These are phyloP conservation scores for Wickerhamiella dianesei DNA, from an alignment of 805 yeast genomes.

Conservation along the genomic window DNA sequence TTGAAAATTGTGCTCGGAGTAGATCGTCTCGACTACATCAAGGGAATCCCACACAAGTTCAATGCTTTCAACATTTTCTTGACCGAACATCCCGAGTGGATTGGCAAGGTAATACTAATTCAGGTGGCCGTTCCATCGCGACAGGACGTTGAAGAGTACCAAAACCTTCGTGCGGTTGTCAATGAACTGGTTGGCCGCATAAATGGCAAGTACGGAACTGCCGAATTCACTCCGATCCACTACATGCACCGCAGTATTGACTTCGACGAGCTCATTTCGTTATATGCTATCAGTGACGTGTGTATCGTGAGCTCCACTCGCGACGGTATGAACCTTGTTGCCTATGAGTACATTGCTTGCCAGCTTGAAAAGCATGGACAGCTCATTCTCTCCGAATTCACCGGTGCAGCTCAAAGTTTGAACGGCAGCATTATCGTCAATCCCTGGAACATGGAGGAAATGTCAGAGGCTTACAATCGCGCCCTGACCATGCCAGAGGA, in stretches of 20 bases:
- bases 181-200: constrained; percentile 94
- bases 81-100: constrained; percentile 93
- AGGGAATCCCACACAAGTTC: constrained; percentile 94
- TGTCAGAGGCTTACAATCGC: constrained; percentile 73
- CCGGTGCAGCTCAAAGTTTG: constrained; percentile 98
- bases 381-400: constrained; percentile 80
- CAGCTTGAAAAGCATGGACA: constrained; percentile 79
- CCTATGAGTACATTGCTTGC: constrained; percentile 94
- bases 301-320: constrained; percentile 89
- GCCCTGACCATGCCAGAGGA: constrained; percentile 76
- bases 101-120: constrained; percentile 87
- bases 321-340: constrained; percentile 96
- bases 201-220: constrained; percentile 91
- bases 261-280: constrained; percentile 80
- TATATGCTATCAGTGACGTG: constrained; percentile 75
- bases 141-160: constrained; percentile 97
- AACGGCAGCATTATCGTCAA: constrained; percentile 90
- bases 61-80: constrained; percentile 92
- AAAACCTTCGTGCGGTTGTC: constrained; percentile 80
- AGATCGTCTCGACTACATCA: constrained; percentile 89
- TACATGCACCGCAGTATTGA: constrained; percentile 86
- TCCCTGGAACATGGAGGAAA: constrained; percentile 97
- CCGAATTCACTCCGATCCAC: constrained; percentile 95
- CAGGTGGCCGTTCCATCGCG: constrained; percentile 97
- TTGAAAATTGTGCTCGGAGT: constrained; percentile 89